A percentile compares a stretch with the other conserved stretches of the same genome.
These are phyloP conservation scores for Cordyceps pruinosa DNA, from an alignment of 2,329 filamentous ascomycete species.

Conservation along the genomic window DNA sequence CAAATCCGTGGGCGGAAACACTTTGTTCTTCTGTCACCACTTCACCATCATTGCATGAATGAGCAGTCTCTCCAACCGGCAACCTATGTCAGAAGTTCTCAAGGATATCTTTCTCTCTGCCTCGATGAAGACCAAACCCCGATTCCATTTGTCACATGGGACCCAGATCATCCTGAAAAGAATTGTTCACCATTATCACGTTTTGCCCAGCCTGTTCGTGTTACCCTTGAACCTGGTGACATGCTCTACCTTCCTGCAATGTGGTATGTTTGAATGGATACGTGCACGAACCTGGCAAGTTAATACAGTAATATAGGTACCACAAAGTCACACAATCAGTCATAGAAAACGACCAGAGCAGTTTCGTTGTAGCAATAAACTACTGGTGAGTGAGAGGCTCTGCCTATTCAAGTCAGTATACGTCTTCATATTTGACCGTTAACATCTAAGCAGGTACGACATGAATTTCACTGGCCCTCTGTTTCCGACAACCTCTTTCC, in stretches of 20 bases:
- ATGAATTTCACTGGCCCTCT: constrained; percentile 68
- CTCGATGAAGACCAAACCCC: constrained; percentile 27
- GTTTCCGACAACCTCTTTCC: constrained; percentile 54
- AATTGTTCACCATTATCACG: constrained; percentile 52
- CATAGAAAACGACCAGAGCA: constrained; percentile 55
- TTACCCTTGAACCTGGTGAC: constrained; percentile 65
- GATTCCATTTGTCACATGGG: constrained; percentile 68
- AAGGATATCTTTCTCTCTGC: constrained; percentile 22
- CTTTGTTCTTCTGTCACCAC: constrained; percentile 66
- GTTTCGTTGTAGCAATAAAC: constrained; percentile 71
- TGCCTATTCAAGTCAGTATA: too few species aligned
- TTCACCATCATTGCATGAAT: constrained; percentile 61
- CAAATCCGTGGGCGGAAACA: constrained; percentile 67
- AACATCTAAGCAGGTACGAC: constrained; percentile 55
- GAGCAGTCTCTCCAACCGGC: constrained; percentile 52
- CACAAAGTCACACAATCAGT: constrained; percentile 74
- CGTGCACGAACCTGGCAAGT: not conserved
- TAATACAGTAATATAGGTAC: constrained; percentile 44
- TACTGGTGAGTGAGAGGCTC: constrained; percentile 73
- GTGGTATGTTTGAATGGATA: constrained; percentile 48
- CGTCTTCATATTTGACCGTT: too few species aligned
- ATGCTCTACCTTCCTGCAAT: constrained; percentile 77
- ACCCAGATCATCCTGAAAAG: constrained; percentile 53
- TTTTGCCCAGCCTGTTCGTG: constrained; percentile 53
- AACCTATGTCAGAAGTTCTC: constrained; percentile 45